These are phyloP conservation scores for Mycena galopus DNA, from an alignment of 768 basidiomycete species.

Conservation along the genomic window DNA sequence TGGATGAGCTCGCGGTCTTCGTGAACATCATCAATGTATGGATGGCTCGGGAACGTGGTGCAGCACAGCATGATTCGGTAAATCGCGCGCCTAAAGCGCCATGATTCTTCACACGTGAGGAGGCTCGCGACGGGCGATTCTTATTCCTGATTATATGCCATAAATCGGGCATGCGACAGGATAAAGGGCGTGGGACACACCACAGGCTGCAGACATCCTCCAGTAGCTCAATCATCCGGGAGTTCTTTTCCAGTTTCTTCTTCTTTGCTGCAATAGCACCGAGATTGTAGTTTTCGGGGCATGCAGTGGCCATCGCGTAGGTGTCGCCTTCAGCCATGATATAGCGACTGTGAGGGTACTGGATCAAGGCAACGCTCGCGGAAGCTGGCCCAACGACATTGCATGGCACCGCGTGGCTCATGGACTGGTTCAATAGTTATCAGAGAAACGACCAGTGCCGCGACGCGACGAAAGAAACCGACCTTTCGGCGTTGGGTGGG, in stretches of 20 bases:
- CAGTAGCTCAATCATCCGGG: conserved; percentile 28
- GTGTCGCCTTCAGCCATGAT: too few species aligned
- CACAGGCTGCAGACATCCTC: conserved; percentile 42
- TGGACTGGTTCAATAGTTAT: too few species aligned
- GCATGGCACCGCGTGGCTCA: too few species aligned
- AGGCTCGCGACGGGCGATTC: conserved; percentile 14
- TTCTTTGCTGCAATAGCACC: conserved; percentile 26
- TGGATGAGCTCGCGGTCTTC: not conserved
- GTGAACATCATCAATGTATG: not conserved
- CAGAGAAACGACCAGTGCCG: too few species aligned
- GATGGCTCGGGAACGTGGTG: not conserved
- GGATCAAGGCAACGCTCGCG: too few species aligned
- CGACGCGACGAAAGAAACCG: too few species aligned
- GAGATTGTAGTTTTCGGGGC: conserved; percentile 11
- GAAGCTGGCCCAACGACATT: too few species aligned
- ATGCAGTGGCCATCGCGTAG: conserved; percentile 5
- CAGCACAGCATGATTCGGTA: conserved; percentile 28
- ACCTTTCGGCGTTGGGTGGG: too few species aligned
- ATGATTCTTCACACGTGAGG: too few species aligned
- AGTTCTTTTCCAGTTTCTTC: conserved; percentile 11
- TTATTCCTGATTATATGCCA: not conserved
- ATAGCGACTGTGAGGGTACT: too few species aligned
- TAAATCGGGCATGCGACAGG: not conserved
- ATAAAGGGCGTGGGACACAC: conserved; percentile 27
- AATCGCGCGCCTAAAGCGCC: conserved; percentile 39